Percentiles rank a stretch among this genome's conserved stretches.
Conservation (phyloP, 1,284 basidiomycete genomes). For the Athelia psychrophila region DNA sequence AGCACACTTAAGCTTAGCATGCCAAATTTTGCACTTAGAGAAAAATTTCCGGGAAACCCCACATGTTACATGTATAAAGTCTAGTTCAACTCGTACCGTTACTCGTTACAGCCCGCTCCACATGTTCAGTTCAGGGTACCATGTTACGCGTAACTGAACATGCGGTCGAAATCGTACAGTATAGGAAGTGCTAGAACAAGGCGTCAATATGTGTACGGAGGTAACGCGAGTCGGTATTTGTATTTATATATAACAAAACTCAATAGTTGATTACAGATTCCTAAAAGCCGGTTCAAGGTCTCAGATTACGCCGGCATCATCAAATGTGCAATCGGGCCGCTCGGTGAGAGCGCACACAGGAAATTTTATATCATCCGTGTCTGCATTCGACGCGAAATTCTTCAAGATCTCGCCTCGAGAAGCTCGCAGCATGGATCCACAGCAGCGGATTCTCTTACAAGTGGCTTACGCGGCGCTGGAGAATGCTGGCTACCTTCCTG, state of each 20-base stretch:
- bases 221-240: constrained; percentile 35
- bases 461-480: constrained; percentile 67
- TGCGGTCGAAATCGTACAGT: too few relatives aligned
- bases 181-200: constrained; percentile 58
- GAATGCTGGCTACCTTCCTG: constrained; percentile 64
- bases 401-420: constrained; percentile 73
- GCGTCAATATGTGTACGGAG: constrained; percentile 55
- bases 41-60: too few relatives aligned
- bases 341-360: constrained; percentile 52
- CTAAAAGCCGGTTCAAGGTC: constrained; percentile 51
- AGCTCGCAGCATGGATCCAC: constrained; percentile 72
- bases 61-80: too few relatives aligned
- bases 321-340: constrained; percentile 25
- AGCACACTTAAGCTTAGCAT: too few relatives aligned
- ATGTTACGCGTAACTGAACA: too few relatives aligned
- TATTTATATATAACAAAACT: too few relatives aligned
- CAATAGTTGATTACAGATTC: constrained; percentile 41
- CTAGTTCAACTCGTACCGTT: too few relatives aligned
- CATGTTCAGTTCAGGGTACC: too few relatives aligned
- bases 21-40: too few relatives aligned
- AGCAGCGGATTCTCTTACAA: constrained; percentile 66
- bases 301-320: constrained; percentile 33
- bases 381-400: constrained; percentile 59
- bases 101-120: too few relatives aligned
- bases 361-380: constrained; percentile 58